Base-by-base conservation (phyloP, 2,329 filamentous ascomycete species). In the Sporothrix globosa region DNA sequence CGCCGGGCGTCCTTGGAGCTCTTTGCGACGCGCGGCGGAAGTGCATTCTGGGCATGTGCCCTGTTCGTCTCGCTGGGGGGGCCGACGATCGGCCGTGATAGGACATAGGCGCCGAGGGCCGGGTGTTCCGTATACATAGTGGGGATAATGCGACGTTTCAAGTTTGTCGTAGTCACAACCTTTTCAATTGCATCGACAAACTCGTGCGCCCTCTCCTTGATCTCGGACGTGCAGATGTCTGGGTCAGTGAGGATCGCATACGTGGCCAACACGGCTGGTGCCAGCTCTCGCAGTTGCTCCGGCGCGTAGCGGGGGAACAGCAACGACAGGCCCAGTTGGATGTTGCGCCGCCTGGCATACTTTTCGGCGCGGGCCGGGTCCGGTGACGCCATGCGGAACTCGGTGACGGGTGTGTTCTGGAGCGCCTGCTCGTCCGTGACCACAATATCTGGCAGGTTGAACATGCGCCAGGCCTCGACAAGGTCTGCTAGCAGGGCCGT, bases 391-490 rank as follows among this genome's bases (percentile, higher is more conserved):
- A 75, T 56, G 1, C 74, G 72, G 65, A 75, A 75, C 44, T 65
- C 67, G 56, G 9, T 44, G 17, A 41, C 10, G 0, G 61, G 24
- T 6, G n/a, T 41, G n/a, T 21, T 30, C 7, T 30, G 67, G 24
- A 72, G 69, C 6, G 67, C 69, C 5, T 52, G 68, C 24, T 41
- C 21, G 63, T 75, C 71, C 6, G 70, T 53, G 17, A 71, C 66
- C 17, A 73, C 68, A 7, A 73, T 53, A 44, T 73, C 72, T n/a
- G 80, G 79, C 21, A 79, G 72, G 39, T 78, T 77, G 69, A 83
- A 77, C 14, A 80, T 71, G 54, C 80, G 79, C 82, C 82, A 84
- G 19, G 81, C 77, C 27, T 80, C 77, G 19, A 82, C 74, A 3
- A 83, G 77, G 72, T 83, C 82, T 21, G 74, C 73, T 2, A 83